Evolutionary conservation across 805 yeast genomes (phyloP).

Genomic region (Ogataea methylovora): DNA sequence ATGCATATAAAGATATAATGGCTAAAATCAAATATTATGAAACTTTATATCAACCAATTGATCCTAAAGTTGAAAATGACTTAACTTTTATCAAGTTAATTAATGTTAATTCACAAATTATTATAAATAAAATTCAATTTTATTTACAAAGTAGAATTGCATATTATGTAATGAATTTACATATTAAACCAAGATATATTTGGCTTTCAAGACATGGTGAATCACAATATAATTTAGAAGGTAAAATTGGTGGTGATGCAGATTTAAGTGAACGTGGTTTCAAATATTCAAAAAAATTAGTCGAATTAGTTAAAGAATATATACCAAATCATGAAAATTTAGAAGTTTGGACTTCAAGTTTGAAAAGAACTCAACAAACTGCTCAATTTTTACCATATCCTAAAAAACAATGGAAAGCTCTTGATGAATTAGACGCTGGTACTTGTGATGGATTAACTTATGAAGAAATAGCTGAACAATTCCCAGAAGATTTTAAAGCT

Average conservation of each 20-base stretch:
- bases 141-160: slow-evolving; percentile 90
- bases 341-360: slow-evolving; percentile 94
- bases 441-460: slow-evolving; percentile 96
- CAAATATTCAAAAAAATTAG: slow-evolving; percentile 75
- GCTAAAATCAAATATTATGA: slow-evolving; percentile 71
- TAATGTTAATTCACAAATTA: slow-evolving; percentile 82
- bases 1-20: slow-evolving; percentile 65
- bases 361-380: slow-evolving; percentile 87
- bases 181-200: slow-evolving; percentile 83
- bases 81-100: slow-evolving; percentile 81
- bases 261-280: slow-evolving; percentile 77
- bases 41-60: slow-evolving; percentile 69
- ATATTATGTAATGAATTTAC: slow-evolving; percentile 92
- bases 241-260: slow-evolving; percentile 95
- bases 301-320: slow-evolving; percentile 62
- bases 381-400: slow-evolving; percentile 75
- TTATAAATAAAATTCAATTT: slow-evolving; percentile 79
- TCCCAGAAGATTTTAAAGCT: slow-evolving; percentile 93
- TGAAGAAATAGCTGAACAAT: slow-evolving; percentile 76
- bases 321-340: slow-evolving; percentile 55
- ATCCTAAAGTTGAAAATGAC: slow-evolving; percentile 46
- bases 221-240: slow-evolving; percentile 83
- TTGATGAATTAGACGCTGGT: slow-evolving; percentile 96
- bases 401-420: slow-evolving; percentile 90
- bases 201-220: slow-evolving; percentile 97